A percentile compares a stretch with the other conserved stretches of the same genome.
Conservation (phyloP, 129 eudicot species). For the Smallanthus sonchifolius region DNA sequence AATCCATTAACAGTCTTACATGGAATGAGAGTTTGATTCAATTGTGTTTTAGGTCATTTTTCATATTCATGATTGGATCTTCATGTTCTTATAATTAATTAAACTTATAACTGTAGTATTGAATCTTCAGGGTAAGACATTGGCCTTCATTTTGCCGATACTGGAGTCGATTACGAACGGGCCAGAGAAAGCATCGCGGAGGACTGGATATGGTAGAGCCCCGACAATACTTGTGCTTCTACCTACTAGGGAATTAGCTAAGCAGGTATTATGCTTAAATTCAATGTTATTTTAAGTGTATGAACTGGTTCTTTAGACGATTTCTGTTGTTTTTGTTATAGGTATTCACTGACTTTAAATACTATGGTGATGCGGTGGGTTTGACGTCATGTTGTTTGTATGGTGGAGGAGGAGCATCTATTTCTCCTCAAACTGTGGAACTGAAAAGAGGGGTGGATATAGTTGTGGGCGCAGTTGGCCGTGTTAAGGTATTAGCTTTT, state of each 20-base stretch:
- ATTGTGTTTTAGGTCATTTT: background rate
- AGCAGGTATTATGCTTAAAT: conserved; percentile 49
- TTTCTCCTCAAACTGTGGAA: conserved; percentile 44
- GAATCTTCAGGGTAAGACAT: conserved; percentile 71
- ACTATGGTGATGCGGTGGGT: conserved; percentile 71
- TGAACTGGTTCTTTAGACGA: background rate
- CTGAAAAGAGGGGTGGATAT: conserved; percentile 83
- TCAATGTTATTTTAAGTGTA: background rate
- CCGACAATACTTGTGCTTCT: conserved; percentile 79
- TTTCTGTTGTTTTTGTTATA: conserved; percentile 9
- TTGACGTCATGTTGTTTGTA: conserved; percentile 68
- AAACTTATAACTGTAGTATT: background rate
- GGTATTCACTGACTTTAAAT: conserved; percentile 72
- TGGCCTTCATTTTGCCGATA: conserved; percentile 85
- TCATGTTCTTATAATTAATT: background rate
- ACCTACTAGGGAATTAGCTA: conserved; percentile 83
- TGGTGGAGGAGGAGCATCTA: conserved; percentile 76
- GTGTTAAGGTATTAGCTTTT: conserved; percentile 56
- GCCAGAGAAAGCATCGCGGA: conserved; percentile 47
- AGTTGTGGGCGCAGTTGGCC: conserved; percentile 81
- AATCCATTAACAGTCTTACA: too few relatives aligned
- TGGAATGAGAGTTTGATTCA: too few relatives aligned
- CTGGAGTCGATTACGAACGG: conserved; percentile 77
- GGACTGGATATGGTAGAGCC: conserved; percentile 71
- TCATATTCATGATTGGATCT: background rate